A percentile compares a stretch with the other conserved stretches of the same genome.
Conservation (phyloP, 805 yeast species). For the Cyberlindnera nakhonratchasimensis region DNA sequence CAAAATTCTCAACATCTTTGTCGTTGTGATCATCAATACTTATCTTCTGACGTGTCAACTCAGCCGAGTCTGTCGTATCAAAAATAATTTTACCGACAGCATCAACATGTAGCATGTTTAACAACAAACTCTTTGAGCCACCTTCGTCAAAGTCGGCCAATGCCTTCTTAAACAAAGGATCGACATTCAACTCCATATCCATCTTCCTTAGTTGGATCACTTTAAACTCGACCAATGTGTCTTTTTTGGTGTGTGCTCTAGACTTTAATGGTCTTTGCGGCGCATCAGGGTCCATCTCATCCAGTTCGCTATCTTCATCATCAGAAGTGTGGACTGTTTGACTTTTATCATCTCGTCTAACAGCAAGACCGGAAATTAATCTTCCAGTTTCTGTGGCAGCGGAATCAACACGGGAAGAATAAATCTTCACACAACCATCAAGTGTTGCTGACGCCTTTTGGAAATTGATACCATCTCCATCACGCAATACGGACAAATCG, state of each 20-base stretch:
- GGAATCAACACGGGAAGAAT: constrained; percentile 86
- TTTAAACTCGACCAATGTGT: constrained; percentile 51
- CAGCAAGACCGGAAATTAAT: constrained; percentile 70
- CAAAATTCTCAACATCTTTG: too few species aligned
- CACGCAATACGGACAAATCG: constrained; percentile 70
- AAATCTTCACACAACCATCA: constrained; percentile 93
- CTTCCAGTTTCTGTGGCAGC: constrained; percentile 89
- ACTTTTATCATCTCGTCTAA: constrained; percentile 31
- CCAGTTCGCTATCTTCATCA: constrained; percentile 20
- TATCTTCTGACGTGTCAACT: constrained; percentile 11
- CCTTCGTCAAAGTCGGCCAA: constrained; percentile 80
- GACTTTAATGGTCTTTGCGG: constrained; percentile 20
- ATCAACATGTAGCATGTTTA: constrained; percentile 59
- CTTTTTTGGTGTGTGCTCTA: constrained; percentile 26
- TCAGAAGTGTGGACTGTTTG: constrained; percentile 22
- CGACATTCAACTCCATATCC: constrained; percentile 63
- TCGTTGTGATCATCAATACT: constrained; percentile 10
- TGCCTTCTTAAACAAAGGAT: constrained; percentile 73
- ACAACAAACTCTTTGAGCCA: constrained; percentile 66
- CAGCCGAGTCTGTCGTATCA: constrained; percentile 46
- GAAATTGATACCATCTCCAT: constrained; percentile 78
- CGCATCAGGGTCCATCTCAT: constrained; percentile 27
- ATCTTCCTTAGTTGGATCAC: constrained; percentile 49
- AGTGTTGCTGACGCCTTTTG: constrained; percentile 88
- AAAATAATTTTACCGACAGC: constrained; percentile 53